A percentile compares a stretch with the other conserved stretches of the same genome.
phyloP scores from a whole-genome alignment of 2,329 filamentous ascomycete species.

The Xylariaceae sp. region DNA sequence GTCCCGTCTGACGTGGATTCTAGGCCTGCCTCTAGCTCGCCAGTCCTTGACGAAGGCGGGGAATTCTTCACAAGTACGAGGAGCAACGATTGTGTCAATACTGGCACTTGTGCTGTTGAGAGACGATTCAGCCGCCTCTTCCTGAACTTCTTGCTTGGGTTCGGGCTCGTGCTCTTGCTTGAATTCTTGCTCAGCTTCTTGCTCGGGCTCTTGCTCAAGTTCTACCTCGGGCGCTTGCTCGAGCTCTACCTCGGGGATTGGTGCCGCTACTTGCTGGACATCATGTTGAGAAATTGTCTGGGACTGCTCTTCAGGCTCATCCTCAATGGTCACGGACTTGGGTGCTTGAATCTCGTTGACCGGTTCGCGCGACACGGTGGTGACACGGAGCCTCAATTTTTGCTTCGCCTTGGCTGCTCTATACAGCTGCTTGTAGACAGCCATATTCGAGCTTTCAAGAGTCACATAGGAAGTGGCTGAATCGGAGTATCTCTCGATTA shows the following conservation, averaged over 20 bases:
- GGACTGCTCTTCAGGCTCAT: constrained; percentile 36
- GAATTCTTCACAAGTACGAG: constrained; percentile 26
- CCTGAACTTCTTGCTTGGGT: neutral
- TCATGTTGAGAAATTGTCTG: constrained; percentile 4
- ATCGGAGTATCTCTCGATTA: constrained; percentile 93
- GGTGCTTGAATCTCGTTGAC: constrained; percentile 34
- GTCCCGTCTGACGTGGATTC: constrained; percentile 28
- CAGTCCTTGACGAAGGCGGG: constrained; percentile 29
- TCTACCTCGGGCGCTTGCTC: neutral
- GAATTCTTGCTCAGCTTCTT: no score
- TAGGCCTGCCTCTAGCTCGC: constrained; percentile 29
- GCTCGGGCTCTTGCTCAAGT: neutral
- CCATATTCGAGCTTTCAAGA: constrained; percentile 70
- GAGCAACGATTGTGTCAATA: constrained; percentile 27
- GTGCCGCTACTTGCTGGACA: neutral
- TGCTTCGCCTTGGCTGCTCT: constrained; percentile 96
- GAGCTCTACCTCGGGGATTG: neutral
- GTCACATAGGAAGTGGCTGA: constrained; percentile 76
- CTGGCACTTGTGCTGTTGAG: constrained; percentile 6
- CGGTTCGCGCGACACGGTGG: constrained; percentile 36
- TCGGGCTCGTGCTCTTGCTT: neutral
- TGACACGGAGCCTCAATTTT: constrained; percentile 85
- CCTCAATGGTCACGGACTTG: constrained; percentile 48
- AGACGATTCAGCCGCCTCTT: neutral
- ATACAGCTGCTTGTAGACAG: constrained; percentile 95